Evolutionary conservation across 768 basidiomycete species (phyloP), one percentile per base, ranked within the genome.

Genomic region (Nidularia pulvinata): DNA sequence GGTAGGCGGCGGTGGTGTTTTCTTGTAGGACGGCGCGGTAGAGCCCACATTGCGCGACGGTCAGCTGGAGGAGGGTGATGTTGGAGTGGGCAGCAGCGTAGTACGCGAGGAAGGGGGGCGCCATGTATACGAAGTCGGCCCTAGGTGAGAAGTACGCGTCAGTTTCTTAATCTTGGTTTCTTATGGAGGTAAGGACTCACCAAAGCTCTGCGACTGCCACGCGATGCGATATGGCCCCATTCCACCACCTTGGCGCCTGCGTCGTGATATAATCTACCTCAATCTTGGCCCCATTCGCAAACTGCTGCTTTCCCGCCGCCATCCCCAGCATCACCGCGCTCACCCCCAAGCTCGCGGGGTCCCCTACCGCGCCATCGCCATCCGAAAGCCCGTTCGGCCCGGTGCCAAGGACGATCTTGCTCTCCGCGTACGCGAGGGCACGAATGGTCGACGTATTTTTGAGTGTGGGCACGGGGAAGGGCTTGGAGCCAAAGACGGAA

Each of bases 111-210:
- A 79, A 79, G 0, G 79, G 78, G 7, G 79, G 79, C 2, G 70
- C 77, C 79, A 80, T 81, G 61, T 77, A 81, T 16, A 80, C 61
- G 55, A 75, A 81, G 61, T 81, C 78, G 14, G 77, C 72, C 76
- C 78, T 78, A 48, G n/a, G 3, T 30, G 34, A 25, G 30, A 33
- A 5, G 25, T 30, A 30, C 25, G 25, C 25, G 25, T 30, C 25
- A 30, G 48, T 6, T 9, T 34, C 19, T 33, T 13, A 6, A 7
- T 11, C 11, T 55, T n/a, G 30, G 54, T n/a, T 5, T n/a, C 22
- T 39, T 10, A 9, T 16, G 7, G 5, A 32, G 33, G 33, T 45
- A 35, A 52, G 16, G 32, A 57, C 70, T 55, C 48, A 79, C 79
- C 79, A 81, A 6, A 79, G 62, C 47, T 78, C 77, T 16, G 74